phyloP scores from a whole-genome alignment of 768 basidiomycete genomes.

The Pleurotus tuber-regium region DNA sequence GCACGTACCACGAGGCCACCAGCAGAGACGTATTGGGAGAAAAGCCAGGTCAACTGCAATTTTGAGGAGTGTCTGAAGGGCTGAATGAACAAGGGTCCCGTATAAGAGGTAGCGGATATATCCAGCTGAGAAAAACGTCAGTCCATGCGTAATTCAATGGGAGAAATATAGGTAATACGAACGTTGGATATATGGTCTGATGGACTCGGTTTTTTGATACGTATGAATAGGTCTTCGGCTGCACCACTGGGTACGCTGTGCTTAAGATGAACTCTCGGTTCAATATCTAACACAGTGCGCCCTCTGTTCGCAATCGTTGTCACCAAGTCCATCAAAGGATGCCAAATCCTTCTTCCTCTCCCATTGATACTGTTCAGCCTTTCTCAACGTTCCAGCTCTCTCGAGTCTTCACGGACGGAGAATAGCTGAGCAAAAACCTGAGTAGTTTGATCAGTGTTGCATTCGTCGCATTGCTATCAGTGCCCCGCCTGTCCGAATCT shows the following conservation, averaged over 20 bases:
- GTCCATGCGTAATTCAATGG: neutral
- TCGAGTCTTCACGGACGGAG: no score
- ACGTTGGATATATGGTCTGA: constrained; percentile 57
- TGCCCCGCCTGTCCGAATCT: no score
- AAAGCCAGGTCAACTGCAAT: constrained; percentile 74
- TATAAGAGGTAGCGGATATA: constrained; percentile 37
- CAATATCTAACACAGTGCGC: constrained; percentile 74
- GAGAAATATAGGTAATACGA: constrained; percentile 16
- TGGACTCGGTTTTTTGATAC: constrained; percentile 43
- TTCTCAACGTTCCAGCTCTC: no score
- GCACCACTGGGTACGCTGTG: constrained; percentile 55
- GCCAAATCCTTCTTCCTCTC: no score
- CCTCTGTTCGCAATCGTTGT: no score
- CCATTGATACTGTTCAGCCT: no score
- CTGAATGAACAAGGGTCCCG: constrained; percentile 31
- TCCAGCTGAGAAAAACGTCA: no score
- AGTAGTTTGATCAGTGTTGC: no score
- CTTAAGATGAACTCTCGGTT: constrained; percentile 48
- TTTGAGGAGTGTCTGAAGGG: constrained; percentile 53
- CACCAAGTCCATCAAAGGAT: no score
- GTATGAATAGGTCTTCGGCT: constrained; percentile 62
- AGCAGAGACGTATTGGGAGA: constrained; percentile 54
- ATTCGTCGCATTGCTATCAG: no score
- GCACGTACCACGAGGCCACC: constrained; percentile 66
- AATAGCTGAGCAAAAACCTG: no score